Base-by-base conservation (phyloP, 768 basidiomycete genomes). In the Suillus subalutaceus region DNA sequence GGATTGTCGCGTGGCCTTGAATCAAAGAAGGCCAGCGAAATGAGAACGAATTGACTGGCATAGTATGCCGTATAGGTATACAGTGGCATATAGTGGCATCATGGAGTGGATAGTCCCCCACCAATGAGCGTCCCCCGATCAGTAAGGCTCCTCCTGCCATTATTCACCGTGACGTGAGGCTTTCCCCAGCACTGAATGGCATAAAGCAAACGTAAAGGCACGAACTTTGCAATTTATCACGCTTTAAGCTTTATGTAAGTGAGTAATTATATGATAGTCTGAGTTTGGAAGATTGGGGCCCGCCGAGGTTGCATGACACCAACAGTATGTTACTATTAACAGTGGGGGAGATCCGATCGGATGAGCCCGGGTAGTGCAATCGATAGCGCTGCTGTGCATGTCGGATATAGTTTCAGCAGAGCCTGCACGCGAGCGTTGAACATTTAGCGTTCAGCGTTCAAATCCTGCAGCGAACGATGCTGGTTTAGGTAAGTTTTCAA, bases 1-100 rank as follows among this genome's bases (percentile, higher is more conserved):
- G 41, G 56, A 44, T 32, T 61, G 65, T 65, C 37, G 67, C 40
- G 57, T 62, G 56, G 23, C 38, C 44, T 26, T 18, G 32, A 48
- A 56, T 66, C 38, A 56, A 56, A 43, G 56, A 41, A 63, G n/a
- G 37, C 32, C 6, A 13, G 20, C 20, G 16, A 18, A 55, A 55
- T 32, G 16, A 30, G 52, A 30, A 30, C 9, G 9, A 55, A 9
- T 18, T 32, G 16, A 55, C 18, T 55, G 30, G 4, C 30, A 55
- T 18, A 18, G 30, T 32, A 32, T 32, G 32, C 10, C 18, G 3
- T 35, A 10, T 56, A 35, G 20, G 18, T 55, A 35, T 55, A 35
- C 20, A 20, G 6, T 48, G 48, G 48, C 23, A 23, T 26, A 35
- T 20, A 20, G 6, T 48, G 23, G 48, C 23, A 50, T 26, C 15